Evolutionary conservation across 2,329 filamentous ascomycete species (phyloP), one percentile per base, ranked within the genome.

Genomic region (Cordyceps militaris): DNA sequence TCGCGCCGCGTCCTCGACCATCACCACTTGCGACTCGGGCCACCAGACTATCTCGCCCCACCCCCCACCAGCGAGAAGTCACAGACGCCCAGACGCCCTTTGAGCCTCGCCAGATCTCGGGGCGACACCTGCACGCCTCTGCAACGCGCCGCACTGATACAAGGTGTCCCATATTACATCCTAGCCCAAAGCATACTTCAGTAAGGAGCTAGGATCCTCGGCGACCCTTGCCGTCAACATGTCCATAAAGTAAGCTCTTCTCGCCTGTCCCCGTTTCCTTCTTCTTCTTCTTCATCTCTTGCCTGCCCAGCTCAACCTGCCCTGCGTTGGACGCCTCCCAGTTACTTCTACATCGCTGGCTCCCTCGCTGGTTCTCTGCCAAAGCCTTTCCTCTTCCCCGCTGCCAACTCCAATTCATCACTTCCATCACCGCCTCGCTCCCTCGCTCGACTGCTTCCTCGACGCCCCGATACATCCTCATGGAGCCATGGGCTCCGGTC

Each of bases 231-330:
- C 67, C 60, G 64, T 67, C 66, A 75, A 67, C 69, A 80, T 80
- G 77, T 80, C 77, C 69, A 79, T 80, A 77, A 80, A 80, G 77
- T 80, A 74, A 75, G 75, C 74, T 52, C 42, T 42, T 28, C 50
- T 49, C 49, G 34, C 21, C 54, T 57, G 52, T 56, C 61, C 57
- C 55, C 58, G 23, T 24, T 21, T 23, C n/a, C 34, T 36, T 40
- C 36, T 19, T 40, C 36, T 55, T 36, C 34, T 52, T 56, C 52
- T 59, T 59, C 54, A 54, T 53, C 50, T 43, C 52, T 57, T 40
- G 24, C 57, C 59, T 48, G 55, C 43, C 48, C 56, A 48, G 24
- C 56, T 42, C 34, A 49, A 36, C 19, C 55, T 16, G 34, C 32
- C 44, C 46, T 61, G 59, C 57, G 50, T 49, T 42, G 49, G 53